Evolutionary conservation across 768 basidiomycete genomes (phyloP), one percentile per base, ranked within the genome.

Genomic region (Auricularia sp.): DNA sequence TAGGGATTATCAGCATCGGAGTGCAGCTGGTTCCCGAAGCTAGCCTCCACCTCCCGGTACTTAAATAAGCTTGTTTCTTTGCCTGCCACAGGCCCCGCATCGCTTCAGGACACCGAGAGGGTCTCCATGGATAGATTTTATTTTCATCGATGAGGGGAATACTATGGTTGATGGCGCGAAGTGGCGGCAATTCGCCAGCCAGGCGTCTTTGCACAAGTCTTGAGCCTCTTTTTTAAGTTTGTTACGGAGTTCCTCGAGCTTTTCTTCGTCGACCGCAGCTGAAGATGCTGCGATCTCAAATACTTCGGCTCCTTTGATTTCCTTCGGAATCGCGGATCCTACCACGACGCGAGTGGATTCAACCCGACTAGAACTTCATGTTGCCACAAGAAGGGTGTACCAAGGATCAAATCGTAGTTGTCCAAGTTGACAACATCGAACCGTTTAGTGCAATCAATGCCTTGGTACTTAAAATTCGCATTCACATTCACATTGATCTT

Each of bases 141-240:
- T 69, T 63, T 4, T 76, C 70, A 54, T 80, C 76, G 3, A 78
- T 75, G 0, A 82, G 64, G 0, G 75, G 77, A 1, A 82, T 80
- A 0, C 67, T 65, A 59, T 80, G 78, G 65, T 82, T 81, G 1
- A 82, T 76, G 0, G 65, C 77, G 1, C 76, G 33, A 2, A 79
- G 62, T 0, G 78, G 79, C 0, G 81, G 80, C 16, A 78, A 47
- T 33, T 67, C 63, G 65, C 47, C 42, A 29, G 67, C 69, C 2
- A 69, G 63, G 0, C 71, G 72, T 6, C 66, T 62, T 29, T 36
- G 34, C 64, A 59, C 10, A 59, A n/a, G 61, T 58, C 56, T 35
- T 33, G 16, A 16, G 63, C 63, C 6, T 63, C 44, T 21, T 14
- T 34, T 1, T 21, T 44, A 14, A 63, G 62, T 42, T 36, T 16